phyloP scores from a whole-genome alignment of 306 rosid species.

The Dryas octopetala region DNA sequence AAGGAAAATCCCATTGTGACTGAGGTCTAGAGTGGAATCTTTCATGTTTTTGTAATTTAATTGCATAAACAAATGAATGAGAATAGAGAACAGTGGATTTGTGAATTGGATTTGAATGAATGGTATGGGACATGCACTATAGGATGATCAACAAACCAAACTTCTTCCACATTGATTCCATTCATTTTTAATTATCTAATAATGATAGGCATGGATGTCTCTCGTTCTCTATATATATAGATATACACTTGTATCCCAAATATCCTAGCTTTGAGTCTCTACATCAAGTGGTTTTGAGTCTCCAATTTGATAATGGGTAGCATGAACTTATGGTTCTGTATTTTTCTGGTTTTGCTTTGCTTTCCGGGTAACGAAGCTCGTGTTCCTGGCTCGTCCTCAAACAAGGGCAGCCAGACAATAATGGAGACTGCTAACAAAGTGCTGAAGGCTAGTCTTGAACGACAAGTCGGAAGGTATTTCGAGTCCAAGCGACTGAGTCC shows the following conservation, averaged over 20 bases:
- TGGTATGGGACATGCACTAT: neutral
- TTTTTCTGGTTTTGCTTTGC: neutral
- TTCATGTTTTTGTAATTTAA: neutral
- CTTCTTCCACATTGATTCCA: neutral
- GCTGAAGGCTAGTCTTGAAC: conserved; percentile 15
- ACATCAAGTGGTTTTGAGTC: neutral
- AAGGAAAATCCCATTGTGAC: neutral
- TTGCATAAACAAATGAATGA: neutral
- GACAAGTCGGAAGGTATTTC: neutral
- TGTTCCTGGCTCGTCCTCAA: neutral
- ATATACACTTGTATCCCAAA: neutral
- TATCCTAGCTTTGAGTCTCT: neutral
- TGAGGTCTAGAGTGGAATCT: neutral
- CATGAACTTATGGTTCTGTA: neutral
- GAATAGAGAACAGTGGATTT: neutral
- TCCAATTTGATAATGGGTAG: neutral
- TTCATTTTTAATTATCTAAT: neutral
- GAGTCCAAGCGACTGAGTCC: conserved; percentile 11
- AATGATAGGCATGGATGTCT: neutral
- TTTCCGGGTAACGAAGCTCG: neutral
- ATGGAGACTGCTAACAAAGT: neutral
- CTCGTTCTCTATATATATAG: neutral
- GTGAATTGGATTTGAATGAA: neutral
- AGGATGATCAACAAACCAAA: neutral
- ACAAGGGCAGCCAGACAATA: neutral